Evolutionary conservation across 441 rosid species (phyloP).

Genomic region (Syzygium malaccense): DNA sequence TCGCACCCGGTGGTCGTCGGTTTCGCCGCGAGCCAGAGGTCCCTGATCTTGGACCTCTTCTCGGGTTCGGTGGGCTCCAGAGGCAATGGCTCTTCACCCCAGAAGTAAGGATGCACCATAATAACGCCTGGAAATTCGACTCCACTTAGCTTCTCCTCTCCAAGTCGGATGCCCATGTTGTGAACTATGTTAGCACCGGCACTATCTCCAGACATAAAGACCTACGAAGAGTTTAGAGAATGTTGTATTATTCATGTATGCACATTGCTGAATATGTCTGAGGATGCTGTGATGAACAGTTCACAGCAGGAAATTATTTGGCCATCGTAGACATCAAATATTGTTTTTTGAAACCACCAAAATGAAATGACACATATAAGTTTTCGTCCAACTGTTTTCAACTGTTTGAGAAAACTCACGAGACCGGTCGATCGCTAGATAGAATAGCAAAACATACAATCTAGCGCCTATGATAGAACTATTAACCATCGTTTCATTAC

Average conservation of each 20-base stretch:
- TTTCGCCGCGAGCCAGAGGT: neutral
- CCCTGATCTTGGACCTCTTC: neutral
- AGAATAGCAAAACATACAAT: neutral
- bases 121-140: neutral
- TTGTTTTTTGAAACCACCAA: neutral
- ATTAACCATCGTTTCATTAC: neutral
- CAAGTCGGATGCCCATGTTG: conserved; percentile 3
- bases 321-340: neutral
- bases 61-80: neutral
- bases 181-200: conserved; percentile 8
- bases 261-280: neutral
- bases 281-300: neutral
- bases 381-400: neutral
- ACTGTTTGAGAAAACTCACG: neutral
- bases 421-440: neutral
- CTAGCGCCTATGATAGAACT: neutral
- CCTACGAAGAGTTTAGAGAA: neutral
- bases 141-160: neutral
- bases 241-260: neutral
- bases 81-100: neutral
- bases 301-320: neutral
- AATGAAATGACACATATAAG: neutral
- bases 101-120: conserved; percentile 1
- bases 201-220: conserved; percentile 9
- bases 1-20: neutral